Evolutionary conservation across 1,284 basidiomycete genomes (phyloP), one percentile per base, ranked within the genome.

Genomic region (Ustilago shanxiensis): DNA sequence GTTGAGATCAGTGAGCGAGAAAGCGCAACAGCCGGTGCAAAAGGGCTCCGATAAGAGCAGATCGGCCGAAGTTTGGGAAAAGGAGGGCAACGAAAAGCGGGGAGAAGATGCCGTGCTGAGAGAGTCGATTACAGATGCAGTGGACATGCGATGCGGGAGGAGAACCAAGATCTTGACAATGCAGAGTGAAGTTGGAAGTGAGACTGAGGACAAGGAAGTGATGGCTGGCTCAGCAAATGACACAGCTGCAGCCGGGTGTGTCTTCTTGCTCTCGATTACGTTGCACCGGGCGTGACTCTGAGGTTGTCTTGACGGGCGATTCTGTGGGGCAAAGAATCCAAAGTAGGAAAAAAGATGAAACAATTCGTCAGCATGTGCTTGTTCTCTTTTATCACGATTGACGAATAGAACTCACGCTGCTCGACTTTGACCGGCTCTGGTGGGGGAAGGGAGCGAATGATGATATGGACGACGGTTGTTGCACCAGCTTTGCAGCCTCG

Each of bases 381-480:
- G 28, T 49, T n/a, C 20, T 26, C 14, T 13, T 31, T 49, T 39
- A 58, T 2, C 18, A 3, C 28, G 11, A 9, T 10, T n/a, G 22
- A 22, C 8, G 47, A 47, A 11, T n/a, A n/a, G n/a, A 51, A 56
- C 59, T 26, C 24, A 56, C 53, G 59, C 33, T 66, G 69, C 28
- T 72, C 60, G 16, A 65, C 52, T 29, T 77, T 70, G 65, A 51
- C 49, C 8, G 61, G 66, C 41, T 77, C 73, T 8, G 53, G 56
- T 20, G 73, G 73, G 10, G 61, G 66, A 13, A 65, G 44, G 6
- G 67, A 58, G 0, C 70, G 57, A 35, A 72, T 49, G 58, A 73
- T 62, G 47, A 77, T 58, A 29, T 72, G 69, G 10, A 77, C 69
- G 13, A 77, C 73, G 9, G 69, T 77, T 18, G 59, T 69, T 2